Evolutionary conservation across 257 asterid genomes (phyloP).

Genomic region (Scutellaria minor): DNA sequence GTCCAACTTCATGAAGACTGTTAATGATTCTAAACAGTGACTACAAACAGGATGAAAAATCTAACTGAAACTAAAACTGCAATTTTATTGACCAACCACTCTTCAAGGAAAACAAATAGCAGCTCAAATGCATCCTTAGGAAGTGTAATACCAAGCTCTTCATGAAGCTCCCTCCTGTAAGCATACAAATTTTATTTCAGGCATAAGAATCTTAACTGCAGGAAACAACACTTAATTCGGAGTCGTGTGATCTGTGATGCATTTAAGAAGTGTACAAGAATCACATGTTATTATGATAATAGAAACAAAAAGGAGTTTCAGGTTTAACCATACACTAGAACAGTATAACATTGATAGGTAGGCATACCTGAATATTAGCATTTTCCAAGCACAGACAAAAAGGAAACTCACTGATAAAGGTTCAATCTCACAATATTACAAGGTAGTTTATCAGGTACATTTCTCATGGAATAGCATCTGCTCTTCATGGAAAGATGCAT

Average conservation of each 20-base stretch:
- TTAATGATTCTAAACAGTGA: conserved; percentile 10
- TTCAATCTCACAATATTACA: conserved; percentile 12
- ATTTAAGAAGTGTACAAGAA: conserved; percentile 11
- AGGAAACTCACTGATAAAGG: not conserved
- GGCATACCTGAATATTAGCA: not conserved
- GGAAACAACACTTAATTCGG: conserved; percentile 28
- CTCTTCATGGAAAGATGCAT: conserved; percentile 15
- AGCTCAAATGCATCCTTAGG: conserved; percentile 93
- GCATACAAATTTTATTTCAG: conserved; percentile 29
- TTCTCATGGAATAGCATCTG: not conserved
- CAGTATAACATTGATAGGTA: not conserved
- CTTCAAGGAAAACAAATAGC: conserved; percentile 75
- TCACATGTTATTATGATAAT: conserved; percentile 6
- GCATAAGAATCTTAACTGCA: conserved; percentile 16
- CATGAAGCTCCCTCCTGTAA: conserved; percentile 93
- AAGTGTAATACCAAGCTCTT: conserved; percentile 90
- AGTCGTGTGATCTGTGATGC: not conserved
- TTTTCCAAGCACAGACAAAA: conserved; percentile 6
- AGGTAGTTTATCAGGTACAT: not conserved
- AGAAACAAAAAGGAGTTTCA: not conserved
- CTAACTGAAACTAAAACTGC: conserved; percentile 28
- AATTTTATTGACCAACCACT: conserved; percentile 65
- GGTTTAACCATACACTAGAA: conserved; percentile 23
- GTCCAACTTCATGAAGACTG: conserved; percentile 16
- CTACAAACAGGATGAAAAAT: conserved; percentile 18